These are phyloP conservation scores for Aureobasidium sp. DNA, from an alignment of 2,329 filamentous ascomycete genomes.

Conservation along the genomic window DNA sequence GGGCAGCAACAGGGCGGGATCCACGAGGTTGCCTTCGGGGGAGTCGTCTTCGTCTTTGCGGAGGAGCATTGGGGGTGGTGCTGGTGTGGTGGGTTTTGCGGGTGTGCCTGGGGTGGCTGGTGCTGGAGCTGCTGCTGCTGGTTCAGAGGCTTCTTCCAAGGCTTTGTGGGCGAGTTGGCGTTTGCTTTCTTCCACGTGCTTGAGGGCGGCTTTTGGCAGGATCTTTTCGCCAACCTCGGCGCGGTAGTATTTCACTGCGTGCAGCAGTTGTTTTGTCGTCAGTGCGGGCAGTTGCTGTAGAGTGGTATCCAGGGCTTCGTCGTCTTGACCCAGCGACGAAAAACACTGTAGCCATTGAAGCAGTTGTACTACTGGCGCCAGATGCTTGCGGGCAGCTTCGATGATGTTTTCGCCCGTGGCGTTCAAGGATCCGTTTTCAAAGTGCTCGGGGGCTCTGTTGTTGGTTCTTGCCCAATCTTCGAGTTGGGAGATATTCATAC, in stretches of 20 bases:
- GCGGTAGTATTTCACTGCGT: constrained; percentile 85
- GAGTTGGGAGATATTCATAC: constrained; percentile 92
- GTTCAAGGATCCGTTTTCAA: constrained; percentile 80
- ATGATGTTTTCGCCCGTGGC: constrained; percentile 79
- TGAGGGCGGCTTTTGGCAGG: constrained; percentile 76
- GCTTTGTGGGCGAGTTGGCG: constrained; percentile 51
- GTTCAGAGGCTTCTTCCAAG: constrained; percentile 12
- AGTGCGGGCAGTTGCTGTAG: constrained; percentile 80
- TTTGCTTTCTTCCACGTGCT: constrained; percentile 74
- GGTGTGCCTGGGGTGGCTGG: not conserved
- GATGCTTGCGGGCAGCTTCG: constrained; percentile 72
- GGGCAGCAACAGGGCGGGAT: constrained; percentile 84
- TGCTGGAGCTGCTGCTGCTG: not conserved
- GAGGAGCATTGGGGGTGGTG: not conserved
- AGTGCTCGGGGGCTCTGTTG: constrained; percentile 90
- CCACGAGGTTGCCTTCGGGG: constrained; percentile 68
- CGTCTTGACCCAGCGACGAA: constrained; percentile 82
- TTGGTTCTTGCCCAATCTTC: constrained; percentile 95
- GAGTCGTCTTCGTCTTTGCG: constrained; percentile 54
- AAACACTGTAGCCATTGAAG: constrained; percentile 98
- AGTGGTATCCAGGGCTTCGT: constrained; percentile 80
- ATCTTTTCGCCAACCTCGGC: constrained; percentile 93
- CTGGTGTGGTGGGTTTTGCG: not conserved
- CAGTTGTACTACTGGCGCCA: constrained; percentile 85
- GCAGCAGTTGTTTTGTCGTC: constrained; percentile 79